Percentiles rank a stretch among this genome's conserved stretches.
Conservation (phyloP, 2,329 filamentous ascomycete genomes). For the Ophiostoma ulmi region DNA sequence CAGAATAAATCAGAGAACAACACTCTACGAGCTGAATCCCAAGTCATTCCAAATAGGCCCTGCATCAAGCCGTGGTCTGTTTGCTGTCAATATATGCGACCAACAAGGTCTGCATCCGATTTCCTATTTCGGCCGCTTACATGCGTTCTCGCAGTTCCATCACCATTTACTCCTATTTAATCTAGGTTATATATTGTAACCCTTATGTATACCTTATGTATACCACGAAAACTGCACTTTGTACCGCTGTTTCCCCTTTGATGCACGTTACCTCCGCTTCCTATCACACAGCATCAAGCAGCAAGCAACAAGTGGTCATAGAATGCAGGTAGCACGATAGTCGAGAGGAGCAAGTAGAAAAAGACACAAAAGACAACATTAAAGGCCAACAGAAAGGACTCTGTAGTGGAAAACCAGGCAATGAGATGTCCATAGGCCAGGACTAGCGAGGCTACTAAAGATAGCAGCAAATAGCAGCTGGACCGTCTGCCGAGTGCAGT, state of each 20-base stretch:
- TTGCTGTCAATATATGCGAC: neutral
- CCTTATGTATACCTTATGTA: no score
- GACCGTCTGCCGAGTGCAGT: neutral
- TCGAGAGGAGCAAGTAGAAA: neutral
- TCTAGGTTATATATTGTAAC: no score
- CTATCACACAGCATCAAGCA: neutral
- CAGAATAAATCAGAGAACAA: neutral
- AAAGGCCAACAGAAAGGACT: neutral
- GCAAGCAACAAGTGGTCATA: neutral
- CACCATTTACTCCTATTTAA: no score
- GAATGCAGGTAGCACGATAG: neutral
- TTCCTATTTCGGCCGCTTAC: constrained; percentile 3
- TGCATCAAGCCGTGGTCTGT: neutral
- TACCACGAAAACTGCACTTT: no score
- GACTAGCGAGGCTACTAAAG: neutral
- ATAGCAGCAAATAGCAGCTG: neutral
- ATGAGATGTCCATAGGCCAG: neutral
- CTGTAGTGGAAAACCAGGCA: neutral
- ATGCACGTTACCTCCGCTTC: neutral
- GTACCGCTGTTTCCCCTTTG: neutral
- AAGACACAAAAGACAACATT: neutral
- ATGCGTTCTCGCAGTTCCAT: neutral
- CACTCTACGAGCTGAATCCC: neutral
- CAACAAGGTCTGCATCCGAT: neutral
- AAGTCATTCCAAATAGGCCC: neutral